Percentiles rank a stretch among this genome's conserved stretches.
Conservation (phyloP, 2,329 filamentous ascomycete genomes). For the Pseudogymnoascus pannorum region DNA sequence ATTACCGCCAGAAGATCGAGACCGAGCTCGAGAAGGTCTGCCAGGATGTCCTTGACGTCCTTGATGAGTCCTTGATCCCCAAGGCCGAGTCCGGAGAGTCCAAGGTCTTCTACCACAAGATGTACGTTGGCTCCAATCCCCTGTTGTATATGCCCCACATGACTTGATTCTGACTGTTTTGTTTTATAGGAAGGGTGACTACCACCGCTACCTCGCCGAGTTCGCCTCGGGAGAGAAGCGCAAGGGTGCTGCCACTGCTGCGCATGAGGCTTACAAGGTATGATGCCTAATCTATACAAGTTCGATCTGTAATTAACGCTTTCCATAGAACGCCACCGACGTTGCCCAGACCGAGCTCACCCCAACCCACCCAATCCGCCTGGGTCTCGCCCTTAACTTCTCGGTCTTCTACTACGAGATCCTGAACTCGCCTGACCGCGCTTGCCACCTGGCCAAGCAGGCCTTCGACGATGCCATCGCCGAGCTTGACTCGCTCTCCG, state of each 20-base stretch:
- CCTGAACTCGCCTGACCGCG: conserved; percentile 94
- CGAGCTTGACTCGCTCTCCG: conserved; percentile 91
- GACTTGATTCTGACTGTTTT: conserved; percentile 9
- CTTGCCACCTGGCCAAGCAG: conserved; percentile 95
- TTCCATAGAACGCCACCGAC: conserved; percentile 62
- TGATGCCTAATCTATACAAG: background rate
- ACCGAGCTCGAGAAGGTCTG: conserved; percentile 94
- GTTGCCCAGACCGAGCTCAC: conserved; percentile 83
- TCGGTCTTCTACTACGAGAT: conserved; percentile 99
- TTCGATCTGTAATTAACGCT: background rate
- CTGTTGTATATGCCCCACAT: conserved; percentile 2
- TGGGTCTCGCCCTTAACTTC: conserved; percentile 90
- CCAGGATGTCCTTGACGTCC: conserved; percentile 91
- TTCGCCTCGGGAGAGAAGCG: conserved; percentile 91
- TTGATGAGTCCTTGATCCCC: conserved; percentile 89
- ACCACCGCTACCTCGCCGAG: conserved; percentile 97
- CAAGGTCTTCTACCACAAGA: conserved; percentile 99
- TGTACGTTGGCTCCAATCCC: conserved; percentile 48
- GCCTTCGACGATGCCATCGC: conserved; percentile 96
- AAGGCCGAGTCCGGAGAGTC: conserved; percentile 93
- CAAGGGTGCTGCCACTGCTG: conserved; percentile 89
- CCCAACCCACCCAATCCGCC: conserved; percentile 86
- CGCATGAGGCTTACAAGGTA: conserved; percentile 92
- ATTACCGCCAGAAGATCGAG: conserved; percentile 99
- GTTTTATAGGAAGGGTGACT: conserved; percentile 84